Evolutionary conservation across 257 asterid genomes (phyloP).

Genomic region (Misopates orontium): DNA sequence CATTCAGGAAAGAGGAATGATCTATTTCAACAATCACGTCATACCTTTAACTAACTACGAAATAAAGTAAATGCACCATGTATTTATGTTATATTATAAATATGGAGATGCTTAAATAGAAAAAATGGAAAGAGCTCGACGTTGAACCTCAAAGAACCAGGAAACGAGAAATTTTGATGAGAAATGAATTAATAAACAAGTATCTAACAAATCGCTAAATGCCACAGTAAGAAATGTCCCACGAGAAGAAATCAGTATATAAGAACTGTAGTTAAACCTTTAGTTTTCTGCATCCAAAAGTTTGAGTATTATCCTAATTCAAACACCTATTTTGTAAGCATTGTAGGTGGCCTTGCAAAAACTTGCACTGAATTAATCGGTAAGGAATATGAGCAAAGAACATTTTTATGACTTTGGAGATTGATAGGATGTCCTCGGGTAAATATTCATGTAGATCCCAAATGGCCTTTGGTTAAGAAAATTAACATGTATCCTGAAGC

Average conservation of each 20-base stretch:
- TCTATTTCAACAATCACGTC: too few species aligned
- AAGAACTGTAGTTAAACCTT: not conserved
- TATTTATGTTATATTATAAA: constrained; percentile 19
- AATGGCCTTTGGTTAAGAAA: too few species aligned
- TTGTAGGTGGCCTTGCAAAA: not conserved
- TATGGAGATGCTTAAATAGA: constrained; percentile 6
- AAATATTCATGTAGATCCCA: too few species aligned
- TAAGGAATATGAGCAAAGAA: not conserved
- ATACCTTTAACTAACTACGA: too few species aligned
- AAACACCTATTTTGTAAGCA: too few species aligned
- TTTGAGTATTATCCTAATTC: not conserved
- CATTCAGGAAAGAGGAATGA: not conserved
- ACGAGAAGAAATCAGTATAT: not conserved
- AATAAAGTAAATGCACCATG: not conserved
- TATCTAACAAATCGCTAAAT: not conserved
- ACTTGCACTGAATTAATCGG: not conserved
- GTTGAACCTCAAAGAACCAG: constrained; percentile 25
- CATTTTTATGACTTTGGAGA: too few species aligned
- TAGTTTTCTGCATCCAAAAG: not conserved
- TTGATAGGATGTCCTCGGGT: too few species aligned
- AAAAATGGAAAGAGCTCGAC: constrained; percentile 6
- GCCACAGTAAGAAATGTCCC: too few species aligned
- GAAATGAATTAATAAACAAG: not conserved
- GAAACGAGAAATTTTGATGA: not conserved
- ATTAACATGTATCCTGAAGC: too few species aligned